Evolutionary conservation across 2,329 filamentous ascomycete genomes (phyloP), one percentile per base, ranked within the genome.

Genomic region (Neurospora sp.): DNA sequence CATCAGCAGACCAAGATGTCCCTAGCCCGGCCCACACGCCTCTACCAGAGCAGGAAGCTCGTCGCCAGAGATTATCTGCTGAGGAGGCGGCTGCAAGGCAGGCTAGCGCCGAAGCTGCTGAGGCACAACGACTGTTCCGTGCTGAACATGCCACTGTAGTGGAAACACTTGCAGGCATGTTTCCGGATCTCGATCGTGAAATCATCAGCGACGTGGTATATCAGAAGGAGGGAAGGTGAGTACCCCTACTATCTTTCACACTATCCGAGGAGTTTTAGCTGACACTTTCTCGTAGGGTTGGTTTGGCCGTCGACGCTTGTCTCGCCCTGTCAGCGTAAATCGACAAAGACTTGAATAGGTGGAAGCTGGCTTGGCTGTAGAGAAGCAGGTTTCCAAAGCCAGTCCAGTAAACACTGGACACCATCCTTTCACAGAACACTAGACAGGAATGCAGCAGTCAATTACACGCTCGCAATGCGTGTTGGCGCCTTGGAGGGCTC

Each of bases 201-300:
- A 87, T 99, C 43, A 98, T 99, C 77, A 94, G 94, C 76, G 96
- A 99, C 81, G 96, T 99, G 52, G 96, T 99, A 36, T 89, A 95
- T 79, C 89, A 96, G 82, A 97, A 99, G 81, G 91, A 97, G 80
- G 96, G 96, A 78, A 88, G 92, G 93, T 95, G 80, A 82, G 91
- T 87, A 38, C 52, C 28, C 23, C 65, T 69, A 11, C 36, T 11
- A 2, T 40, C 12, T 38, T 28, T 66, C 19, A 17, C 69, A 19
- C 43, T 69, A 36, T 70, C 68, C 71, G 75, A 38, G 69, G 66
- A 39, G n/a, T 11, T 52, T 41, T 70, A 69, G 67, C 74, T 76
- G 67, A 79, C 75, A 72, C 65, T 76, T 66, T 68, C 71, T 66
- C 71, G 67, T 75, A 93, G 92, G 80, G 92, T 96, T 76, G 92